Conservation (phyloP, 1,139 yeast genomes). For the Blastobotrys indianensis region DNA sequence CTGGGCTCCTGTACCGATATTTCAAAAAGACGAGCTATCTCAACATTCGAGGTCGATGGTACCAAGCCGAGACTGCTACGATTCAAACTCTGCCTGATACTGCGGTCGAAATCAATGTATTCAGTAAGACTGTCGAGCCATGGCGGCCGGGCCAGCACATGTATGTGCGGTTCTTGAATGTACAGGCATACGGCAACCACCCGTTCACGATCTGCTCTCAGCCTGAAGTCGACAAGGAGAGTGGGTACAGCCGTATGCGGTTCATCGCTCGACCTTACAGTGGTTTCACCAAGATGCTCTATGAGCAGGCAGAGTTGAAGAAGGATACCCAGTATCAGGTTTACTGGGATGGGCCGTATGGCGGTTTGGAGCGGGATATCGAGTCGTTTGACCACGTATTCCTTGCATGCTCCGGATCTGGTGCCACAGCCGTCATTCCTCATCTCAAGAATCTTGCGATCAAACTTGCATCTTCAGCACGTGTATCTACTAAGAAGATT, state of each 20-base stretch:
- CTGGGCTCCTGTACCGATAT: constrained; percentile 48
- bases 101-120: constrained; percentile 41
- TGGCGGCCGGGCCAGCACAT: constrained; percentile 64
- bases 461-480: constrained; percentile 8
- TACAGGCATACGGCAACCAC: constrained; percentile 49
- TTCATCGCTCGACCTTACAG: constrained; percentile 46
- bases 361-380: constrained; percentile 49
- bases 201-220: constrained; percentile 54
- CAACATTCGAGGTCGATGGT: constrained; percentile 40
- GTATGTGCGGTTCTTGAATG: constrained; percentile 45
- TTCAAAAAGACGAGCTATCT: constrained; percentile 45
- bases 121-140: constrained; percentile 33
- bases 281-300: constrained; percentile 44
- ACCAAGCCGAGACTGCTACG: constrained; percentile 44
- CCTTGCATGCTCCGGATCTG: constrained; percentile 42
- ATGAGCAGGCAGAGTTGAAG: constrained; percentile 23
- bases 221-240: constrained; percentile 27
- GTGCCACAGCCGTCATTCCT: constrained; percentile 51
- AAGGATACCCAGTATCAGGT: constrained; percentile 30
- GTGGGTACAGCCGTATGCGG: constrained; percentile 34
- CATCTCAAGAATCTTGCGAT: constrained; percentile 33
- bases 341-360: constrained; percentile 59
- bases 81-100: constrained; percentile 34
- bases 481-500: constrained; percentile 22
- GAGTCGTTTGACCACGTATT: constrained; percentile 45